These are phyloP conservation scores for Eucalyptus fibrosa DNA, from an alignment of 345 rosid species.

Conservation along the genomic window DNA sequence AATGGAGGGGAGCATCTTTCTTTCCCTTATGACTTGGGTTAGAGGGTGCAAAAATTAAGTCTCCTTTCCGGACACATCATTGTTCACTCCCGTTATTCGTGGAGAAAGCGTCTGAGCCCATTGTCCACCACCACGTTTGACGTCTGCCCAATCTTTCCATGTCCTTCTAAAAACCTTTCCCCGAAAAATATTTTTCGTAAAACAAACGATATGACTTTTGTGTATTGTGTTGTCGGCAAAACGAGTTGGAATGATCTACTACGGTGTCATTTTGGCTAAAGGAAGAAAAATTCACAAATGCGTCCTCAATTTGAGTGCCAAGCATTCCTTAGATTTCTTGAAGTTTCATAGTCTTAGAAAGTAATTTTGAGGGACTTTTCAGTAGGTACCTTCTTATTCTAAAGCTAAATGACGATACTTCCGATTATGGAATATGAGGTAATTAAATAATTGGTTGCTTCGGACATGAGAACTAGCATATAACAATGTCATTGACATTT, in stretches of 20 bases:
- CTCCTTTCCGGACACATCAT: not conserved
- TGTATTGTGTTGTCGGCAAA: not conserved
- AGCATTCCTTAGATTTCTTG: not conserved
- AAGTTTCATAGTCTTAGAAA: not conserved
- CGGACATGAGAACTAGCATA: too few relatives aligned
- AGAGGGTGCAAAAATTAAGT: not conserved
- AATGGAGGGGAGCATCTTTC: not conserved
- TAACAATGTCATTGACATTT: not conserved
- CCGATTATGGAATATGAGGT: not conserved
- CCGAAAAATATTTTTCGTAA: accelerated
- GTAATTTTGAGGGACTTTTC: not conserved
- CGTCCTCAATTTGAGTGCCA: not conserved
- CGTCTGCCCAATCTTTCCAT: not conserved
- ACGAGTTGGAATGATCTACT: not conserved
- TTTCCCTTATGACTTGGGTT: not conserved
- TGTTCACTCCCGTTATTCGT: not conserved
- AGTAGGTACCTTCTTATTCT: not conserved
- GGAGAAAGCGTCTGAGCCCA: not conserved
- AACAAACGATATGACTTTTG: not conserved
- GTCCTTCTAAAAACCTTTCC: not conserved
- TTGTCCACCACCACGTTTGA: not conserved
- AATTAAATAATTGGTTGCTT: too few relatives aligned
- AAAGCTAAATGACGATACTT: not conserved
- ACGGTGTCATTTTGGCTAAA: not conserved
- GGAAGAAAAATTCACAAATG: not conserved